Base-by-base conservation (phyloP, 1,284 basidiomycete genomes). In the Sanghuangporus sanghuang region DNA sequence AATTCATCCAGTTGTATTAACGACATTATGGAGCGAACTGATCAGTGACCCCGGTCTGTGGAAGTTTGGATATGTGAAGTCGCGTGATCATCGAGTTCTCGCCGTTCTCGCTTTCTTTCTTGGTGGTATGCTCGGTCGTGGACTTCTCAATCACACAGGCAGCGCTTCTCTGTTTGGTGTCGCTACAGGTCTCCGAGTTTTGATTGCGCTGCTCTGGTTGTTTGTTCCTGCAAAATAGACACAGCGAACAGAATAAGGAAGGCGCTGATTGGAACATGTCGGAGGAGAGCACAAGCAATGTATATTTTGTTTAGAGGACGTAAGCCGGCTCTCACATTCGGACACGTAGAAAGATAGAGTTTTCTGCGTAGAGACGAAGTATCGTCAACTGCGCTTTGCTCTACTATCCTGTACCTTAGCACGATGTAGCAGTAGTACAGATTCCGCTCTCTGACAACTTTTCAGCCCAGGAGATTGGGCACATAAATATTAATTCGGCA, bases 11-110 rank as follows among this genome's bases (percentile, higher is more conserved):
- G 85, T 87, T 61, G 85, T 86, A 56, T 77, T 92, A 21, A 93
- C 90, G 6, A 92, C 91, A 6, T 85, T 92, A 21, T 95, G 92
- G 92, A 90, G 92, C 62, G 91, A 94, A 73, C 83, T 95, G 60
- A 82, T 91, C 79, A 86, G 86, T 59, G 91, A 93, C 72, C 91
- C 92, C 0, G 76, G 83, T 50, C 79, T 94, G 9, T 89, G 86
- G 78, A 75, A 84, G 50, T 78, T 79, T 49, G 73, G 79, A 42
- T 75, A 79, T 61, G 79, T 89, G 65, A 75, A 74, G 32, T 79
- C 85, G 1, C 85, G 92, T 46, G 92, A 95, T 72, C 85, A 92
- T 73, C 85, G 88, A 68, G 68, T 87, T 57, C 77, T 90, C 67
- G 91, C 86, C 0, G 87, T 91, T 58, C 48, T 80, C 16, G 75